A percentile compares a stretch with the other conserved stretches of the same genome.
Evolutionary conservation across 2,329 filamentous ascomycete species (phyloP).

Genomic region (Fusarium acutatum): DNA sequence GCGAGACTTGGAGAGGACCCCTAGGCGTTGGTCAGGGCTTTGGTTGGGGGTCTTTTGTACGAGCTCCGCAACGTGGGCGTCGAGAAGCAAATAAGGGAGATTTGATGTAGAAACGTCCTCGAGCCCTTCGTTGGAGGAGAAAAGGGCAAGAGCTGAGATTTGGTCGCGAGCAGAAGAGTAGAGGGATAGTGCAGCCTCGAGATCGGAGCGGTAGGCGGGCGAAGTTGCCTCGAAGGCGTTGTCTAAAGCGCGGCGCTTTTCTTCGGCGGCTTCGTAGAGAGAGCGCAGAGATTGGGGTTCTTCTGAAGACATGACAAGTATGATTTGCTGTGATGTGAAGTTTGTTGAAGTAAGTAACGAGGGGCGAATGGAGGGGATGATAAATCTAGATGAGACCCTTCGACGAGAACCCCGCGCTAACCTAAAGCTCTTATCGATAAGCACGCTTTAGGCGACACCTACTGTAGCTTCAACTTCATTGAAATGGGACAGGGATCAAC

Average conservation of each 20-base stretch:
- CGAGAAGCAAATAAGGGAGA: constrained; percentile 83
- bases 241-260: constrained; percentile 66
- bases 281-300: constrained; percentile 60
- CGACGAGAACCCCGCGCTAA: constrained; percentile 33
- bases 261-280: constrained; percentile 60
- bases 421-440: constrained; percentile 38
- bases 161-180: constrained; percentile 79
- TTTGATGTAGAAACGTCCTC: constrained; percentile 89
- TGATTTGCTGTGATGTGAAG: not conserved
- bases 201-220: constrained; percentile 71
- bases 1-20: constrained; percentile 69
- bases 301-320: constrained; percentile 46
- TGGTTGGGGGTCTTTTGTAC: constrained; percentile 70
- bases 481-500: not conserved
- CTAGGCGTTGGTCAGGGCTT: constrained; percentile 64
- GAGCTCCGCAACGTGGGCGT: constrained; percentile 83
- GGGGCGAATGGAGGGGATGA: constrained; percentile 15
- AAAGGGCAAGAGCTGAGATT: constrained; percentile 77
- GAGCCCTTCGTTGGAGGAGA: constrained; percentile 87
- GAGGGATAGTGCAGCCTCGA: constrained; percentile 71
- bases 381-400: constrained; percentile 25
- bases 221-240: constrained; percentile 71
- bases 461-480: not conserved
- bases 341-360: not conserved
- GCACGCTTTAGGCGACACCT: not conserved